phyloP scores from a whole-genome alignment of 2,329 filamentous ascomycete species.

The Sporothrix pseudoabietina region DNA sequence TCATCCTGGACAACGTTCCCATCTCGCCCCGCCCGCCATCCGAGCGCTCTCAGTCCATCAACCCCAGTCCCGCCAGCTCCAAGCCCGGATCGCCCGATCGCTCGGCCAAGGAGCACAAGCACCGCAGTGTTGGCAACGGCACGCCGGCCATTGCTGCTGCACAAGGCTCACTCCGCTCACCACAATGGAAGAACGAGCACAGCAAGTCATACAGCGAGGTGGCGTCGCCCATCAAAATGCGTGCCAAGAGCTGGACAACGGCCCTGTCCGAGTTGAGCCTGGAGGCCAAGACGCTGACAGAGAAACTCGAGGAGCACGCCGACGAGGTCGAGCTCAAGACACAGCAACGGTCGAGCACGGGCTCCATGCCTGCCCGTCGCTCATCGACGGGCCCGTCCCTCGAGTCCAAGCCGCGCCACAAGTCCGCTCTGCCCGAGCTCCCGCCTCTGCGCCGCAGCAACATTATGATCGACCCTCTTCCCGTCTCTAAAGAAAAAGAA shows the following conservation, averaged over 20 bases:
- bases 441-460: constrained; percentile 72
- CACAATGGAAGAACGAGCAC: constrained; percentile 55
- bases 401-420: constrained; percentile 58
- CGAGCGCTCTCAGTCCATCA: constrained; percentile 53
- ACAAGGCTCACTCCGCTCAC: constrained; percentile 62
- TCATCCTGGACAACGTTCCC: constrained; percentile 79
- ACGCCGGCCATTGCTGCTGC: constrained; percentile 62
- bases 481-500: constrained; percentile 84
- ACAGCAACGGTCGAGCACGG: constrained; percentile 42
- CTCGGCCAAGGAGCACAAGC: constrained; percentile 53
- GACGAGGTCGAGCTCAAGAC: constrained; percentile 59
- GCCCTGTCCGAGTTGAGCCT: constrained; percentile 68
- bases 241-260: constrained; percentile 74
- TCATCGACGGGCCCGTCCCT: constrained; percentile 38
- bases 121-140: constrained; percentile 63
- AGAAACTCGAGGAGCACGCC: constrained; percentile 78
- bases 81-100: constrained; percentile 58
- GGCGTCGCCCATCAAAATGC: constrained; percentile 51
- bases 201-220: constrained; percentile 42
- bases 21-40: constrained; percentile 70
- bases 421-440: constrained; percentile 68
- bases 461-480: constrained; percentile 81
- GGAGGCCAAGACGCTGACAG: constrained; percentile 74
- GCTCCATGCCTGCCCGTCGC: constrained; percentile 45
- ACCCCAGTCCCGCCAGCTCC: constrained; percentile 57